Conservation (phyloP, 306 rosid genomes). For the Psophocarpus tetragonolobus region DNA sequence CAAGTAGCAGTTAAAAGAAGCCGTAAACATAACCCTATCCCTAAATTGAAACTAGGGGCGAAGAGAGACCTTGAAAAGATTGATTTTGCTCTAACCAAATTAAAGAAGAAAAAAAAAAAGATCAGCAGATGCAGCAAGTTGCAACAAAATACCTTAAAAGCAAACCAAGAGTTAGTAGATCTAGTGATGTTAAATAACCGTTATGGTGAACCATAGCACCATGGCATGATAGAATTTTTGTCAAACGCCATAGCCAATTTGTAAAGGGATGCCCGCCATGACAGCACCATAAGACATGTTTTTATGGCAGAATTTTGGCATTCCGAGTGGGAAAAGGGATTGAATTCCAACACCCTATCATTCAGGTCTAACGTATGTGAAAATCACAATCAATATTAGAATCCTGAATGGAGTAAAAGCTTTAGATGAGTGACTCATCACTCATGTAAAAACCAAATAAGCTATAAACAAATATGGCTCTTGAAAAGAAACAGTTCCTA, state of each 20-base stretch:
- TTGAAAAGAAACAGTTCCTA: not conserved
- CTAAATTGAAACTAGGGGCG: not conserved
- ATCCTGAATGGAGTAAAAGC: not conserved
- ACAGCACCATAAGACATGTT: too few relatives aligned
- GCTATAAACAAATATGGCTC: not conserved
- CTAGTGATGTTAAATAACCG: too few relatives aligned
- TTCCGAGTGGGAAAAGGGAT: not conserved
- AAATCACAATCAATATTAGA: not conserved
- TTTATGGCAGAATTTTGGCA: too few relatives aligned
- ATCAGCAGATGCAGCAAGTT: not conserved
- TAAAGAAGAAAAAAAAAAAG: too few relatives aligned
- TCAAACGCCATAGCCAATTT: too few relatives aligned
- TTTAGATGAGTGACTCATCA: not conserved
- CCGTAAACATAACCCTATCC: not conserved
- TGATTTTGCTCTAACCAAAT: not conserved
- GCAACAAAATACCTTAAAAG: constrained; percentile 2
- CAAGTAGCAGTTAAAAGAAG: not conserved
- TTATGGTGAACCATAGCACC: too few relatives aligned
- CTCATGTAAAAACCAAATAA: not conserved
- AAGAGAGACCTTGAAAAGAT: not conserved
- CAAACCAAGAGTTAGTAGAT: not conserved
- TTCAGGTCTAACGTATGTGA: not conserved
- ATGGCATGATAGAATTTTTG: too few relatives aligned
- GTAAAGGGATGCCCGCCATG: too few relatives aligned
- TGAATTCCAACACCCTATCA: not conserved